Evolutionary conservation across 208 protist species (phyloP).

Genomic region (Kentomonas sorsogonicus): DNA sequence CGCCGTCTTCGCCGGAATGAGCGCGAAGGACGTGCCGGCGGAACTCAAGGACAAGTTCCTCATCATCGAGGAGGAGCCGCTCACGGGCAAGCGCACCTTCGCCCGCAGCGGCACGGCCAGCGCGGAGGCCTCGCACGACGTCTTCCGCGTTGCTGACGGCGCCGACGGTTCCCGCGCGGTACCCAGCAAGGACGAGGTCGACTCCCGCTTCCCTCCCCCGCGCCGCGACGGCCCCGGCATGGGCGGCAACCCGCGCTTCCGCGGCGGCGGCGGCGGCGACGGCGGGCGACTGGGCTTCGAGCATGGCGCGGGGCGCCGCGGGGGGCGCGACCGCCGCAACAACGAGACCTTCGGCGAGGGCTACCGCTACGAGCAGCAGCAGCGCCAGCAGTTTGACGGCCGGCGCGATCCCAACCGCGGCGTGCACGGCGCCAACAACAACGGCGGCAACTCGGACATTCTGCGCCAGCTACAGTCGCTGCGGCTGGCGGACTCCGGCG

Average conservation of each 20-base stretch:
- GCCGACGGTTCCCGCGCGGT: no score
- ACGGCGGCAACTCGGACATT: constrained; percentile 28
- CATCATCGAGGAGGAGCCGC: constrained; percentile 52
- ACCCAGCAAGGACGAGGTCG: neutral
- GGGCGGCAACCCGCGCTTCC: constrained; percentile 12
- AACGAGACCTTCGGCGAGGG: constrained; percentile 84
- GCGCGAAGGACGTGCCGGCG: constrained; percentile 23
- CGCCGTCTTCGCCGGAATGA: constrained; percentile 25
- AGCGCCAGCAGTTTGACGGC: constrained; percentile 54
- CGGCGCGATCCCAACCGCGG: constrained; percentile 56
- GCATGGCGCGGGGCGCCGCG: constrained; percentile 33
- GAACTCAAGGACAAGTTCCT: constrained; percentile 55
- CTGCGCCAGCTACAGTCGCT: no score
- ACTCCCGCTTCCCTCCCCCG: constrained; percentile 6
- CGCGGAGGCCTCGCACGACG: no score
- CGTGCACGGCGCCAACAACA: constrained; percentile 22
- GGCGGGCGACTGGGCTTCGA: constrained; percentile 32
- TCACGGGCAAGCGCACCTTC: no score
- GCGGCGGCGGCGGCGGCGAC: constrained; percentile 10
- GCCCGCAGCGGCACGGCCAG: no score
- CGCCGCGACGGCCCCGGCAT: constrained; percentile 6
- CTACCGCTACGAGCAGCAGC: constrained; percentile 73
- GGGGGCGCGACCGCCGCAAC: constrained; percentile 51
- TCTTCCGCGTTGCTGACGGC: no score
- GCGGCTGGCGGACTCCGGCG: no score